Evolutionary conservation across 768 basidiomycete species (phyloP).

Genomic region (Agaricus subrufescens): DNA sequence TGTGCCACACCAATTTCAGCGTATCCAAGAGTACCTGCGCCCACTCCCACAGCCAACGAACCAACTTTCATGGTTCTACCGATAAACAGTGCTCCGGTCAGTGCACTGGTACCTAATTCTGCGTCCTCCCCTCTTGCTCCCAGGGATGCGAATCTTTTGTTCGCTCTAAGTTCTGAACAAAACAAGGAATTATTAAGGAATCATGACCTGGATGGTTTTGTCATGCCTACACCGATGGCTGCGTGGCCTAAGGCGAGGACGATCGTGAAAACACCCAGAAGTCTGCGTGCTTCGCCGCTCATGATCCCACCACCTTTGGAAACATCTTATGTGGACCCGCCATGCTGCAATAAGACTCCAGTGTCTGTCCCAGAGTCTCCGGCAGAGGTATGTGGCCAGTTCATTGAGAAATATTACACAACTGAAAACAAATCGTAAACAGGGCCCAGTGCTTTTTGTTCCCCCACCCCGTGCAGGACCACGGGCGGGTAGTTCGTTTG

Average conservation of each 20-base stretch:
- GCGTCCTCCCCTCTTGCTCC: conserved; percentile 44
- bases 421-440: neutral
- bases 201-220: conserved; percentile 34
- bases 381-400: conserved; percentile 34
- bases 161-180: conserved; percentile 35
- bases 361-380: conserved; percentile 12
- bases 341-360: conserved; percentile 26
- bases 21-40: conserved; percentile 23
- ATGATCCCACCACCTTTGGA: conserved; percentile 9
- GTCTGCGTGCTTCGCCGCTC: conserved; percentile 4
- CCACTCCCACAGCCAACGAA: conserved; percentile 22
- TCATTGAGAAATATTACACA: too few species aligned
- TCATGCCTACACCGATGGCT: conserved; percentile 21
- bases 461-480: conserved; percentile 29
- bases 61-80: conserved; percentile 8
- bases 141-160: conserved; percentile 38
- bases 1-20: conserved; percentile 23
- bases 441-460: conserved; percentile 39
- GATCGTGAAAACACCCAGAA: conserved; percentile 5
- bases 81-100: conserved; percentile 11
- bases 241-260: conserved; percentile 16
- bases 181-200: conserved; percentile 37
- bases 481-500: conserved; percentile 14
- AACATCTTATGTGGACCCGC: conserved; percentile 10
- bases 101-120: conserved; percentile 19